Conservation (phyloP, 495 filamentous ascomycete genomes). For the Neurospora terricola region DNA sequence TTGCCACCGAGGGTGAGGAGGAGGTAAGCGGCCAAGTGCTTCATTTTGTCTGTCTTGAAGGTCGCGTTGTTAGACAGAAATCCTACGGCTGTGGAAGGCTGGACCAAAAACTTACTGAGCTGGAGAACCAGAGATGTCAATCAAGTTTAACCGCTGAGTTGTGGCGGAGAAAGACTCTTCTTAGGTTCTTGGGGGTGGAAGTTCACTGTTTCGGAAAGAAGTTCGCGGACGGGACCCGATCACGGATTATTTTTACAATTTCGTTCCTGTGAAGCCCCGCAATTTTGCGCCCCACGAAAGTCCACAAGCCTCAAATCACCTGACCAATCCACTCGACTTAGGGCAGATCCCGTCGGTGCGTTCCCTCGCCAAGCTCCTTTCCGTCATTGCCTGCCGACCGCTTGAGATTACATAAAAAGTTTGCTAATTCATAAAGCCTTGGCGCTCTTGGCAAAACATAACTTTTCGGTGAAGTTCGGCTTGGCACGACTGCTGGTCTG, state of each 20-base stretch:
- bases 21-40: slow-evolving; percentile 98
- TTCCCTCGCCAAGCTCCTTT: neutral
- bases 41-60: slow-evolving; percentile 61
- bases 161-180: slow-evolving; percentile 49
- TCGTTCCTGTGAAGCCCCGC: slow-evolving; percentile 20
- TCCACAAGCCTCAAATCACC: slow-evolving; percentile 8
- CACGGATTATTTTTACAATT: slow-evolving; percentile 24
- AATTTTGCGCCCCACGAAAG: slow-evolving; percentile 14
- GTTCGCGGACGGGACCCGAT: slow-evolving; percentile 4
- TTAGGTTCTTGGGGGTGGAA: slow-evolving; percentile 30
- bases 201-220: slow-evolving; percentile 12
- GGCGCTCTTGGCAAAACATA: neutral
- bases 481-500: neutral
- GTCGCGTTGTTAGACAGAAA: neutral
- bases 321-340: slow-evolving; percentile 16
- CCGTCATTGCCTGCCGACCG: neutral
- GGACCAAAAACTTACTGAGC: slow-evolving; percentile 20
- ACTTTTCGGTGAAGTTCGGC: neutral
- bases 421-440: neutral
- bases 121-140: slow-evolving; percentile 47
- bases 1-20: slow-evolving; percentile 93
- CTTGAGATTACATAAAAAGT: neutral
- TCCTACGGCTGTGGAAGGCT: neutral
- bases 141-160: slow-evolving; percentile 44
- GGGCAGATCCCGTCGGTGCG: slow-evolving; percentile 16